phyloP scores from a whole-genome alignment of 371 early-diverging fungal genomes.

The Rhizopus delemar region DNA sequence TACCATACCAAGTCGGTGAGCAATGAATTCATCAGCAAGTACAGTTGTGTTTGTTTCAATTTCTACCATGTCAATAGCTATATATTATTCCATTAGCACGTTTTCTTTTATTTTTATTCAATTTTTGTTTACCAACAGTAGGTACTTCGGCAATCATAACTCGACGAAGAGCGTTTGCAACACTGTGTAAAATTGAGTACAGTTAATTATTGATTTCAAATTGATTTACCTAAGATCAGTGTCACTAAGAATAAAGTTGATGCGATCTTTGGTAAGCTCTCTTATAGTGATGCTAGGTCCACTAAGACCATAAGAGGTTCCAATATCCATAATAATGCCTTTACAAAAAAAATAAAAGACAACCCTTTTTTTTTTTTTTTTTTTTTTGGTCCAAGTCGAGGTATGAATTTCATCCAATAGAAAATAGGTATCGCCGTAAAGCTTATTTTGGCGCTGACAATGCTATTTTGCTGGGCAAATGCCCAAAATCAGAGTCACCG shows the following conservation, averaged over 20 bases:
- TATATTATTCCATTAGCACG: not conserved
- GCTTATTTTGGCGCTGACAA: too few species aligned
- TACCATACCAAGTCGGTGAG: conserved; percentile 98
- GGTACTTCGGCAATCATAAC: conserved; percentile 98
- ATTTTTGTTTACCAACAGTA: conserved; percentile 72
- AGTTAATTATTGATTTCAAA: not conserved
- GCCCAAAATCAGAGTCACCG: too few species aligned
- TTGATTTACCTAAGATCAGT: conserved; percentile 70
- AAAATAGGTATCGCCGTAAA: too few species aligned
- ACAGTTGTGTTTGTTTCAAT: conserved; percentile 95
- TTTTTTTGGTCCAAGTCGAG: not conserved
- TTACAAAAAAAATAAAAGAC: conserved; percentile 4
- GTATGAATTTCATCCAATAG: too few species aligned
- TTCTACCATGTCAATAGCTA: conserved; percentile 98
- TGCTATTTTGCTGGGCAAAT: too few species aligned
- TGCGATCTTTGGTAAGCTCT: conserved; percentile 66
- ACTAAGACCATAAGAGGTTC: conserved; percentile 44
- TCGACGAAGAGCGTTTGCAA: conserved; percentile 96
- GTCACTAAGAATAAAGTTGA: conserved; percentile 76
- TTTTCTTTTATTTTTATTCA: not conserved
- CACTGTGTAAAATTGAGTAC: conserved; percentile 48
- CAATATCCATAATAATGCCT: conserved; percentile 19
- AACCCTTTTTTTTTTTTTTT: not conserved
- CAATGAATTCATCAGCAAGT: conserved; percentile 97
- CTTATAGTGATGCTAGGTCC: conserved; percentile 76